Evolutionary conservation across 352 stramenopile genomes (phyloP).

Genomic region (Phytophthora hybrid): DNA sequence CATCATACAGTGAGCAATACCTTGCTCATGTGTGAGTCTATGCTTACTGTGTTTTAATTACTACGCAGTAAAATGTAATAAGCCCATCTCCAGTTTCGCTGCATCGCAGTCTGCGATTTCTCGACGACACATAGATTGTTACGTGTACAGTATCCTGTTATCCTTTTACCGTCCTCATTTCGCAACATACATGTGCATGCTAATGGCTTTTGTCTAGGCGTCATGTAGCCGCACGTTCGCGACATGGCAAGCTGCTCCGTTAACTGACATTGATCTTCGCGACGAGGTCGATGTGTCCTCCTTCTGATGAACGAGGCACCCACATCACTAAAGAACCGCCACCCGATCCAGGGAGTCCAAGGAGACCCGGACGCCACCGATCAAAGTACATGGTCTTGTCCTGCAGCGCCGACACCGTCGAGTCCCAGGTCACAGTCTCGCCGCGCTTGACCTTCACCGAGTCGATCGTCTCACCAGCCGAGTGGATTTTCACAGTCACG

Average conservation of each 20-base stretch:
- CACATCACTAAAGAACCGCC: slow-evolving; percentile 57
- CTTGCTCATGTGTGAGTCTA: neutral
- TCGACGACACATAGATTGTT: too few species aligned
- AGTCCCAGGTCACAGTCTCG: slow-evolving; percentile 46
- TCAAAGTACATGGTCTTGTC: slow-evolving; percentile 68
- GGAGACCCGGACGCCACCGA: slow-evolving; percentile 53
- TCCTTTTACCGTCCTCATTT: too few species aligned
- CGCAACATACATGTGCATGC: too few species aligned
- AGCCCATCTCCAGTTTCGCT: too few species aligned
- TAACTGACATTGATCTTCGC: slow-evolving; percentile 62
- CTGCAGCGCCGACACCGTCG: slow-evolving; percentile 42
- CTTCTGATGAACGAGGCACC: slow-evolving; percentile 40
- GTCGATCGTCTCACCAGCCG: slow-evolving; percentile 44
- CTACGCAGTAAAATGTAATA: too few species aligned
- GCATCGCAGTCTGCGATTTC: too few species aligned
- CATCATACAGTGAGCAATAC: too few species aligned
- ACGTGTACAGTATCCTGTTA: too few species aligned
- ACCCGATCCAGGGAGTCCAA: slow-evolving; percentile 49
- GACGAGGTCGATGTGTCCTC: slow-evolving; percentile 48
- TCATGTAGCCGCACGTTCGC: too few species aligned
- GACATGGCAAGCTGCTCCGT: neutral
- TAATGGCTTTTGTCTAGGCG: too few species aligned
- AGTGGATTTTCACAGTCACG: slow-evolving; percentile 54
- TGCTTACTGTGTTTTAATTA: too few species aligned
- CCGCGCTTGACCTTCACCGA: slow-evolving; percentile 48